A percentile compares a stretch with the other conserved stretches of the same genome.
phyloP scores from a whole-genome alignment of 352 stramenopile genomes.

The Pythium apleroticum region DNA sequence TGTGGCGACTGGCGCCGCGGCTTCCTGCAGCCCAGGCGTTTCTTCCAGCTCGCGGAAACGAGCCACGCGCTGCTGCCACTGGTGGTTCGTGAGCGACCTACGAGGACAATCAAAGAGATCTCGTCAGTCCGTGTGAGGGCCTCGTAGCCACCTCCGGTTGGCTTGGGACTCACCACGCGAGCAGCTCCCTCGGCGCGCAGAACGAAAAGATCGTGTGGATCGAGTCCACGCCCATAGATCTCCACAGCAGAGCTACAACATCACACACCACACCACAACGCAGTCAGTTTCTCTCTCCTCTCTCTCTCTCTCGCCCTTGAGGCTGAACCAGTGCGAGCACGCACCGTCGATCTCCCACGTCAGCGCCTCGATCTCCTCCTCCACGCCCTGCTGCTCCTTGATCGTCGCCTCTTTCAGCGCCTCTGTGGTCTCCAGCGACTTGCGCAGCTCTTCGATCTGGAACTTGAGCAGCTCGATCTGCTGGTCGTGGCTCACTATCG shows the following conservation, averaged over 20 bases:
- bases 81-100: conserved; percentile 25
- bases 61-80: conserved; percentile 21
- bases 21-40: neutral
- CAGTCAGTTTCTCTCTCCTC: conserved; percentile 1
- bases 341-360: conserved; percentile 69
- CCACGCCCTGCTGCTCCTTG: conserved; percentile 40
- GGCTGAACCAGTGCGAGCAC: no score
- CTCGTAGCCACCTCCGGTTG: no score
- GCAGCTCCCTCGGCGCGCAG: conserved; percentile 18
- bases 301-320: neutral
- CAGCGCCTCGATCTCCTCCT: conserved; percentile 57
- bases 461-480: conserved; percentile 48
- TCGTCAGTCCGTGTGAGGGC: neutral
- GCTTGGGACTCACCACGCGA: conserved; percentile 19
- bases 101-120: neutral
- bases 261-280: conserved; percentile 5
- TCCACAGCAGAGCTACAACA: conserved; percentile 27
- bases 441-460: conserved; percentile 61
- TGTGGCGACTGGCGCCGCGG: neutral
- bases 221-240: conserved; percentile 15
- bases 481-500: conserved; percentile 44
- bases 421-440: conserved; percentile 39
- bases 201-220: conserved; percentile 23
- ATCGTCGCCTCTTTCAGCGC: conserved; percentile 32
- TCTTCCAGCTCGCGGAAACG: conserved; percentile 1